Conservation (phyloP, 2,329 filamentous ascomycete species). For the Neocatenulostroma microsporum region DNA sequence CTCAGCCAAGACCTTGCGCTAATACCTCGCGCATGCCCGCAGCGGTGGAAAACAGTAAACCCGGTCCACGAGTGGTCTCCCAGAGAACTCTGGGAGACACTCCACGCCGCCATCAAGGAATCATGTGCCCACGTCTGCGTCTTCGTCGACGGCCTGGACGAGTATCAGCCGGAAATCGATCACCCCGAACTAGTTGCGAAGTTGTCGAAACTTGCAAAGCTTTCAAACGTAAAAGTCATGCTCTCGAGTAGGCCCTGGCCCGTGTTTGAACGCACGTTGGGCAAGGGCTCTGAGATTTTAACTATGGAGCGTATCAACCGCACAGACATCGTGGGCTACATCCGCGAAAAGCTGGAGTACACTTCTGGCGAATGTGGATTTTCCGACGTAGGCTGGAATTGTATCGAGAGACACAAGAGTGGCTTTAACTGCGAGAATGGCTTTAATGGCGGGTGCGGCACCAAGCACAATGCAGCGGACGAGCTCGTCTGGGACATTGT, state of each 20-base stretch:
- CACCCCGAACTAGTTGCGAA: neutral
- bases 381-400: neutral
- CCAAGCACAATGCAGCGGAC: neutral
- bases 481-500: neutral
- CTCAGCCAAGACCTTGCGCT: neutral
- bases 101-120: neutral
- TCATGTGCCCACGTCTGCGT: neutral
- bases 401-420: neutral
- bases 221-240: neutral
- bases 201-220: neutral
- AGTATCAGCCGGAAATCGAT: neutral
- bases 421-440: neutral
- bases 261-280: neutral
- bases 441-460: neutral
- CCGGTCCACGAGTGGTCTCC: neutral
- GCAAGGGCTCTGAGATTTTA: neutral
- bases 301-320: neutral
- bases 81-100: neutral
- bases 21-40: neutral
- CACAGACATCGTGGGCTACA: neutral
- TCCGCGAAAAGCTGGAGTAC: neutral
- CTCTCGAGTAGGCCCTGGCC: neutral
- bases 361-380: neutral
- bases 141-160: neutral
- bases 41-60: neutral